These are phyloP conservation scores for Ceratocystis diversiconidia DNA, from an alignment of 2,329 filamentous ascomycete genomes.

Conservation along the genomic window DNA sequence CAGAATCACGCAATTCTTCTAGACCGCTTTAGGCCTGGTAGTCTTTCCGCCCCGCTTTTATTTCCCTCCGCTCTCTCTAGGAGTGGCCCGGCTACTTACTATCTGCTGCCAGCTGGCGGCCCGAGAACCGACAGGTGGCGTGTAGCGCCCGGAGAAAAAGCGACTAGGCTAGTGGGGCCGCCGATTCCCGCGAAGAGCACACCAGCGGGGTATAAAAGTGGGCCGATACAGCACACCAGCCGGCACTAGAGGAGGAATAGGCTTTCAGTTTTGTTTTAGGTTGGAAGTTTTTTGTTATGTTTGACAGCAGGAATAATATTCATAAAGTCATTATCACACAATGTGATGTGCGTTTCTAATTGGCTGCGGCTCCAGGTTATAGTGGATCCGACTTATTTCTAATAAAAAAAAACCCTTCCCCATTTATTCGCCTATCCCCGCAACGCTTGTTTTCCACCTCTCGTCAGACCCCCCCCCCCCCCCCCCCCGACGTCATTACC, in stretches of 20 bases:
- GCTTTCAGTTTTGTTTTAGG: no score
- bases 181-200: background rate
- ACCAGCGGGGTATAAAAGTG: background rate
- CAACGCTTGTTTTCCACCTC: background rate
- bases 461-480: no score
- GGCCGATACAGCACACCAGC: background rate
- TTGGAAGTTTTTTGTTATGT: background rate
- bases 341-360: background rate
- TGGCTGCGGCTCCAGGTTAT: background rate
- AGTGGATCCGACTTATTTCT: background rate
- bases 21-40: constrained; percentile 13
- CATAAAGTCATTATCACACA: background rate
- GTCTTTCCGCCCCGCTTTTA: constrained; percentile 13
- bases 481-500: background rate
- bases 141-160: background rate
- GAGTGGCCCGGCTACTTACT: background rate
- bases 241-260: background rate
- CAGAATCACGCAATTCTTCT: constrained; percentile 18
- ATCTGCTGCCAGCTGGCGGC: constrained; percentile 12
- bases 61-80: constrained; percentile 3
- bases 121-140: background rate
- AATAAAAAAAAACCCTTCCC: background rate
- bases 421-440: background rate
- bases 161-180: background rate
- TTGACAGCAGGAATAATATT: background rate